phyloP scores from a whole-genome alignment of 345 rosid species.

The Anacardium occidentale region DNA sequence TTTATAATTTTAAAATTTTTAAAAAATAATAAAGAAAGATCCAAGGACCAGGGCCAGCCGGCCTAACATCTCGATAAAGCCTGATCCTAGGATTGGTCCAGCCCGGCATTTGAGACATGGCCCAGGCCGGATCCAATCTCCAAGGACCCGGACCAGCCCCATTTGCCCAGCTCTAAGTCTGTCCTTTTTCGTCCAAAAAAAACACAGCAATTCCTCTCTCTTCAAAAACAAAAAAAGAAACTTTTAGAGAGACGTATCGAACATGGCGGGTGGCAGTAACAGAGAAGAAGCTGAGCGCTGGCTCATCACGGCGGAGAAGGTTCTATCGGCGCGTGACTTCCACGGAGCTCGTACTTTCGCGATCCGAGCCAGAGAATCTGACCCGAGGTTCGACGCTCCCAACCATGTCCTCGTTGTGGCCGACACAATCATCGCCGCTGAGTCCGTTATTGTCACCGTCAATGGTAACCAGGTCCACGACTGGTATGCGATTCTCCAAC shows the following conservation, averaged over 20 bases:
- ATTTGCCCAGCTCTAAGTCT: no score
- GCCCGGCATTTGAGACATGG: no score
- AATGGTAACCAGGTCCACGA: slow-evolving; percentile 39
- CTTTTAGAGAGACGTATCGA: slow-evolving; percentile 17
- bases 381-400: slow-evolving; percentile 60
- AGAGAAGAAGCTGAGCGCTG: slow-evolving; percentile 78
- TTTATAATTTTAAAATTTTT: no score
- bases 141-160: no score
- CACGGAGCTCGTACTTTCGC: slow-evolving; percentile 80
- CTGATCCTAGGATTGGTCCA: no score
- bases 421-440: slow-evolving; percentile 70
- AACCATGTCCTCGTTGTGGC: slow-evolving; percentile 76
- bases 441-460: slow-evolving; percentile 32
- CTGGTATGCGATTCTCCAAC: slow-evolving; percentile 84
- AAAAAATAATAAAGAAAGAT: no score
- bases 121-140: no score
- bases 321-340: slow-evolving; percentile 65
- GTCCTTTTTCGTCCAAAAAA: slow-evolving; percentile 9
- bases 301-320: slow-evolving; percentile 85
- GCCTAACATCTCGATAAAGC: no score
- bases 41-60: no score
- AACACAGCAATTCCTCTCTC: not conserved
- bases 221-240: not conserved
- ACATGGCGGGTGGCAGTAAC: slow-evolving; percentile 41
- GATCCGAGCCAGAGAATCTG: slow-evolving; percentile 73